Evolutionary conservation across 495 filamentous ascomycete genomes (phyloP).

Genomic region (Tuber magnatum): DNA sequence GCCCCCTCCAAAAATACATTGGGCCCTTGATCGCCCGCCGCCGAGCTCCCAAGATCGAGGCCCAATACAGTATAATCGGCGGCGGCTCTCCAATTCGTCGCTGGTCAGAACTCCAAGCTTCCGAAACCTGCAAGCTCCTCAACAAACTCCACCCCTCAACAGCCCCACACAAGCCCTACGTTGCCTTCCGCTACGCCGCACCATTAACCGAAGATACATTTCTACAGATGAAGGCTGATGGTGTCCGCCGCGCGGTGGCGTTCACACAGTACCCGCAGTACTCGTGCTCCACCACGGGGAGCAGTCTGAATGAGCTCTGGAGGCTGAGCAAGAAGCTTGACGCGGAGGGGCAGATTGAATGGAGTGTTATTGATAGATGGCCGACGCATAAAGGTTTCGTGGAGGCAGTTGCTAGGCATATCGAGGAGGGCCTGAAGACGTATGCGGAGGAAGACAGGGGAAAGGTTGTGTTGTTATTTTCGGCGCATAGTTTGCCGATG

Average conservation of each 20-base stretch:
- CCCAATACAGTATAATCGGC: conserved; percentile 91
- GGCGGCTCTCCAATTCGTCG: conserved; percentile 95
- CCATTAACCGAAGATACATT: conserved; percentile 95
- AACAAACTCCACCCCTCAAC: conserved; percentile 84
- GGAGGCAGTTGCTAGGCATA: conserved; percentile 82
- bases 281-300: conserved; percentile 96
- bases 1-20: conserved; percentile 81
- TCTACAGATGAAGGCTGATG: conserved; percentile 68
- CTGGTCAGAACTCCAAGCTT: conserved; percentile 91
- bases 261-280: conserved; percentile 99
- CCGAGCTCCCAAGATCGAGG: conserved; percentile 88
- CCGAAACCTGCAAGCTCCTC: conserved; percentile 91
- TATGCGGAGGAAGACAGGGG: conserved; percentile 74
- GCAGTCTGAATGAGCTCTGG: conserved; percentile 94
- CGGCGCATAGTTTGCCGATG: conserved; percentile 95
- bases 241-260: conserved; percentile 87
- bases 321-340: conserved; percentile 87
- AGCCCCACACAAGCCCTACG: conserved; percentile 95
- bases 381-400: conserved; percentile 83
- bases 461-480: conserved; percentile 81
- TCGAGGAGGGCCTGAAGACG: conserved; percentile 69
- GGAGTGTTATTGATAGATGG: conserved; percentile 98
- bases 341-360: conserved; percentile 68
- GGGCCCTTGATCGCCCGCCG: conserved; percentile 77
- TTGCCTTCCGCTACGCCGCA: conserved; percentile 94